Base-by-base conservation (phyloP, 805 yeast species). In the Saccharomyces paradoxus region DNA sequence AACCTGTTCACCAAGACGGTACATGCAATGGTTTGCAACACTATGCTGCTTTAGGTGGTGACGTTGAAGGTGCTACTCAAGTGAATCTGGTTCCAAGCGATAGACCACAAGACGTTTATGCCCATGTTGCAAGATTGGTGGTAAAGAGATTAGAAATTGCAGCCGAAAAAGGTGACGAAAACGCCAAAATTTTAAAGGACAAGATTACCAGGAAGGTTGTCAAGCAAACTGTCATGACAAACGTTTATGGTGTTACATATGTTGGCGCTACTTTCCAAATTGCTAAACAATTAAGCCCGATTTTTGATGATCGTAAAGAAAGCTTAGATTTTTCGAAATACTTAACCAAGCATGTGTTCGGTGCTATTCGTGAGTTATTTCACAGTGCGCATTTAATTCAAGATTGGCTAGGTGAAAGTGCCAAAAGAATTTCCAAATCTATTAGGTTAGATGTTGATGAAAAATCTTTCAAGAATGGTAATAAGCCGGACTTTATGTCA, bases 161-260 rank as follows among this genome's bases (percentile, higher is more conserved):
- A 41, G 81, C 81, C 5, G 80, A 68, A 10, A 71, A 72, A 2
- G 87, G 84, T 9, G 76, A 80, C 56, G 78, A 77, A 53, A 70
- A 71, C 53, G 92, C 91, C 0, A 55, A 55, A 10, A 51, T 60
- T 41, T 71, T 87, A 46, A 74, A 78, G 54, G 87, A 84, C 51
- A 79, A 82, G 56, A 80, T 92, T 55, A 79, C 84, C 21, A 80
- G 99, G 63, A 92, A 92, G 67, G 85, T 94, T 49, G 96, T 94
- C 41, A 92, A 92, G 67, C 99, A 92, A 69, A 89, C 99, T 0
- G 98, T 92, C 27, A 92, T 92, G 99, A 92, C 99, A 0, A 91
- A 90, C 64, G 99, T 92, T 41, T 92, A 92, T 67, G 99, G 99
- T 63, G 99, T 92, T 12, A 92, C 99, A 0, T 89, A 81, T 66